phyloP scores from a whole-genome alignment of 2,329 filamentous ascomycete species.

The Calcarisporium arbuscula region DNA sequence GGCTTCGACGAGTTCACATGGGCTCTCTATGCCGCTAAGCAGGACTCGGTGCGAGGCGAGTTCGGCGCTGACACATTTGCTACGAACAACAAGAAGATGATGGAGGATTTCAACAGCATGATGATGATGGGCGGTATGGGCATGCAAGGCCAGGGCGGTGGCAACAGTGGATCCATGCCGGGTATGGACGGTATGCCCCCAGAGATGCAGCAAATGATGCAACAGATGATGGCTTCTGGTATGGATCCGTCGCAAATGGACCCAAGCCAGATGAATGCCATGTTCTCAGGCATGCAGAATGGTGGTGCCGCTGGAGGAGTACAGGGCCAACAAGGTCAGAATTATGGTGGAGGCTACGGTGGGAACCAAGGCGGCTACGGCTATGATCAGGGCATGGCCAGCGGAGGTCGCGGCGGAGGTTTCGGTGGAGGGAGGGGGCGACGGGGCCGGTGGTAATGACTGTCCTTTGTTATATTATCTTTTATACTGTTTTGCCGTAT shows the following conservation, averaged over 20 bases:
- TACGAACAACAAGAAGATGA: constrained; percentile 70
- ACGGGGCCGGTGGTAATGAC: constrained; percentile 19
- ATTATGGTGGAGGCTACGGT: constrained; percentile 46
- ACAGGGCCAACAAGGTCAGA: constrained; percentile 45
- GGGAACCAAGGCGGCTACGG: constrained; percentile 47
- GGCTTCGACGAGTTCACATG: constrained; percentile 98
- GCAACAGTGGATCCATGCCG: constrained; percentile 34
- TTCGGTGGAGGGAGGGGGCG: constrained; percentile 23
- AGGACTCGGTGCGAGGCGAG: constrained; percentile 70
- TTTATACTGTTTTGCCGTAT: no score
- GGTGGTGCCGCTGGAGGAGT: constrained; percentile 34
- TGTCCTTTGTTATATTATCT: no score
- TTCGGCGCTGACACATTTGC: constrained; percentile 62
- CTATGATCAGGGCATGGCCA: constrained; percentile 42
- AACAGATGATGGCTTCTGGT: constrained; percentile 61
- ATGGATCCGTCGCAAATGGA: constrained; percentile 65
- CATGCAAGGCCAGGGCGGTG: constrained; percentile 28
- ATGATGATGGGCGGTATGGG: constrained; percentile 55
- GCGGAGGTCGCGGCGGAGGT: constrained; percentile 25
- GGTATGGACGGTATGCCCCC: constrained; percentile 59
- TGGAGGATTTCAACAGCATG: constrained; percentile 62
- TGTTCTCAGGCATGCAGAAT: constrained; percentile 54
- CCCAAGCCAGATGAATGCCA: constrained; percentile 48
- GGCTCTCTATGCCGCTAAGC: constrained; percentile 88
- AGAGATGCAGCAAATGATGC: constrained; percentile 64